These are phyloP conservation scores for Olyra latifolia DNA, from an alignment of 176 grass and related monocot species.

Conservation along the genomic window DNA sequence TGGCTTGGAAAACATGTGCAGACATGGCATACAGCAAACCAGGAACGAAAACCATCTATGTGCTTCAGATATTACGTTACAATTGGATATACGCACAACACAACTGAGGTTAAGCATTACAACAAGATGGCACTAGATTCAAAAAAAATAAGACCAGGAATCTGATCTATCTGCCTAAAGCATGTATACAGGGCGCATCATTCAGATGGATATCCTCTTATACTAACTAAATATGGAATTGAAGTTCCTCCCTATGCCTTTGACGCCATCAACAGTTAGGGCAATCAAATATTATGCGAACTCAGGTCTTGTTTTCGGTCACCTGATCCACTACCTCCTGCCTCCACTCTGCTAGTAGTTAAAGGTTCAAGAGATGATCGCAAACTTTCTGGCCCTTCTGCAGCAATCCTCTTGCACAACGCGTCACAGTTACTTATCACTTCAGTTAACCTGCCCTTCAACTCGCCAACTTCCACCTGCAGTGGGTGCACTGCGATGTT, in stretches of 20 bases:
- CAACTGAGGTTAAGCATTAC: background rate
- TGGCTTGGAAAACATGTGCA: background rate
- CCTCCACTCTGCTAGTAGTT: slow-evolving; percentile 13
- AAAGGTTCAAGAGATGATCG: slow-evolving; percentile 50
- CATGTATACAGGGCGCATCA: background rate
- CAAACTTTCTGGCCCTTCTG: slow-evolving; percentile 62
- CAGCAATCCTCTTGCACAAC: slow-evolving; percentile 72
- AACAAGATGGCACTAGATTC: background rate
- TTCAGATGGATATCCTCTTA: background rate
- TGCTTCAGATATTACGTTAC: background rate
- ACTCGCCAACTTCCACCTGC: slow-evolving; percentile 86
- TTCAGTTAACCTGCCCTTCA: slow-evolving; percentile 93
- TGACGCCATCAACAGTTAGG: background rate
- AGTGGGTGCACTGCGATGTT: slow-evolving; percentile 59
- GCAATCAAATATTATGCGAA: background rate
- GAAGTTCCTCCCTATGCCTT: slow-evolving; percentile 1
- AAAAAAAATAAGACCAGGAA: background rate
- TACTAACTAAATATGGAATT: background rate
- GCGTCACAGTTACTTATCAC: slow-evolving; percentile 87
- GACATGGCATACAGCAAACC: background rate
- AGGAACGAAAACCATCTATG: background rate
- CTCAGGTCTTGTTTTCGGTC: slow-evolving; percentile 30
- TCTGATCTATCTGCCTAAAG: background rate
- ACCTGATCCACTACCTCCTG: slow-evolving; percentile 29
- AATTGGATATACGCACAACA: background rate